Percentiles rank a stretch among this genome's conserved stretches.
phyloP scores from a whole-genome alignment of 139 green algal species.

The Mesostigma viride region DNA sequence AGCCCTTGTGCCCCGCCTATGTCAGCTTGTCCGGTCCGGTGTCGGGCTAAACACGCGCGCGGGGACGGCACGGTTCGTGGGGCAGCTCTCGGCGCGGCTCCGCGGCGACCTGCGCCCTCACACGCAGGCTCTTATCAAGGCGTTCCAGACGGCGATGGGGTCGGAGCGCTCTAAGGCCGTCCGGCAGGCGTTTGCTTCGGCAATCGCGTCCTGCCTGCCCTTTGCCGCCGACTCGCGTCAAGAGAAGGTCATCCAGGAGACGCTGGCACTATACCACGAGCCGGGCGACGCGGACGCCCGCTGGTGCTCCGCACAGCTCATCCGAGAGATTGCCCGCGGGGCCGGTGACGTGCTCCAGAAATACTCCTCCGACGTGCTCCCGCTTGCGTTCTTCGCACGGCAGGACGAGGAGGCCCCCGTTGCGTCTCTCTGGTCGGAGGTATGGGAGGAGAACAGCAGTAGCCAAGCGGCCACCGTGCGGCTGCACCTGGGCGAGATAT shows the following conservation, averaged over 20 bases:
- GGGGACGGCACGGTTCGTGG: slow-evolving; percentile 44
- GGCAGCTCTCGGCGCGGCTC: neutral
- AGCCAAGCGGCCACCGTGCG: too few species aligned
- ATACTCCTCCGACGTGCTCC: slow-evolving; percentile 13
- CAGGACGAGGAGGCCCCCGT: too few species aligned
- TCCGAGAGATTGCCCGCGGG: slow-evolving; percentile 17
- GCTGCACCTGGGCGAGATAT: too few species aligned
- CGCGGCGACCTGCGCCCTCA: slow-evolving; percentile 6
- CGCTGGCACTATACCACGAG: slow-evolving; percentile 36
- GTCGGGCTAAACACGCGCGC: slow-evolving; percentile 44
- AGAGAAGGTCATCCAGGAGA: slow-evolving; percentile 46
- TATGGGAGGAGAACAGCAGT: too few species aligned
- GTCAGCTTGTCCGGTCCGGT: slow-evolving; percentile 13
- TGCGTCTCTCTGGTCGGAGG: too few species aligned
- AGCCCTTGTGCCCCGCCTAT: slow-evolving; percentile 36
- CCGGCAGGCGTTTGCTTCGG: slow-evolving; percentile 50
- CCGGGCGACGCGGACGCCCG: slow-evolving; percentile 30
- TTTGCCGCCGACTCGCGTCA: slow-evolving; percentile 39
- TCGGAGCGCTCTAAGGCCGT: slow-evolving; percentile 52
- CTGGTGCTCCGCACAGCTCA: slow-evolving; percentile 9
- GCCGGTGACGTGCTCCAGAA: neutral
- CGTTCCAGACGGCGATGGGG: neutral
- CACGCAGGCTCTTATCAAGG: neutral
- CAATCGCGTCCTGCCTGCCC: slow-evolving; percentile 41
- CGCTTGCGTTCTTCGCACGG: slow-evolving; percentile 20